A percentile compares a stretch with the other conserved stretches of the same genome.
phyloP scores from a whole-genome alignment of 768 basidiomycete species.

The Russula griseocarnosa region DNA sequence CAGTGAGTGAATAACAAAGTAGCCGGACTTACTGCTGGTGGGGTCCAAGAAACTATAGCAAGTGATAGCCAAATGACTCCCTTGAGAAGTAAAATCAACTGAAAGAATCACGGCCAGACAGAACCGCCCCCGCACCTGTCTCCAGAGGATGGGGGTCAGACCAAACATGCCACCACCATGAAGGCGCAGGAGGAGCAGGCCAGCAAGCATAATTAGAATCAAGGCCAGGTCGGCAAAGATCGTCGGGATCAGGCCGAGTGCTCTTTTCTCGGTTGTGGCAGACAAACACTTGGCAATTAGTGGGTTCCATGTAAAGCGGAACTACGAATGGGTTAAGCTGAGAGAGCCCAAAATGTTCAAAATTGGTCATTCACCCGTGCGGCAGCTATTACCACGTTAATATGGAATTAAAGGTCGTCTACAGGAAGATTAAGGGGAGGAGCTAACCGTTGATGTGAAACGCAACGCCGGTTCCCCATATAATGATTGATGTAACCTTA shows the following conservation, averaged over 20 bases:
- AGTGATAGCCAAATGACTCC: background rate
- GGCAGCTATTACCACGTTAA: background rate
- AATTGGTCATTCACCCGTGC: background rate
- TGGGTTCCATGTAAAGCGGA: background rate
- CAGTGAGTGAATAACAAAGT: no score
- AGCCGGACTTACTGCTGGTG: background rate
- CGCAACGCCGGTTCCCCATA: slow-evolving; percentile 1
- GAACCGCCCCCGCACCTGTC: background rate
- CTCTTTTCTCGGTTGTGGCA: background rate
- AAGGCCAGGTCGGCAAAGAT: background rate
- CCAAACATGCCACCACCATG: background rate
- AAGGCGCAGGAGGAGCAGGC: background rate
- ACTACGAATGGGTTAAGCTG: background rate
- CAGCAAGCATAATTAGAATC: slow-evolving; percentile 4
- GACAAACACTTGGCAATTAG: background rate
- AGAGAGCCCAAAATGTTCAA: background rate
- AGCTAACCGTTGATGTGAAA: slow-evolving; percentile 8
- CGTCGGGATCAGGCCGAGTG: background rate
- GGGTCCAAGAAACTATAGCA: background rate
- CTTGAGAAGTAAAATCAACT: background rate
- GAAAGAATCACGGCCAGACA: background rate
- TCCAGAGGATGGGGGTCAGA: background rate
- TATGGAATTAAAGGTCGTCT: no score
- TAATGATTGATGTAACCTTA: background rate
- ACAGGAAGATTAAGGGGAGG: background rate